Conservation (phyloP, 192 early-diverging fungal genomes). For the Backusella tarrabulga region DNA sequence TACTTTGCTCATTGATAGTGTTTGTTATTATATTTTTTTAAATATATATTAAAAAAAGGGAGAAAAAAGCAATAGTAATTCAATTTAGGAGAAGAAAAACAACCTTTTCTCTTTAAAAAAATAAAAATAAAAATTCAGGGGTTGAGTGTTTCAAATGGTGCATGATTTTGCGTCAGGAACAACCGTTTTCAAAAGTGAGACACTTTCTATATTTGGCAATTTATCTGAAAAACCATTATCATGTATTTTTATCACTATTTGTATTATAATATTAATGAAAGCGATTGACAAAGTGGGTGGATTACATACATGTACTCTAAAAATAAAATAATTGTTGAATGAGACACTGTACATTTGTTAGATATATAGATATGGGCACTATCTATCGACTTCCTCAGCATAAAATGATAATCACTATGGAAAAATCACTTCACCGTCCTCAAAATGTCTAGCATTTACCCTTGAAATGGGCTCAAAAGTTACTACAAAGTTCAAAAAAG, state of each 20-base stretch:
- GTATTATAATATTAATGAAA: background rate
- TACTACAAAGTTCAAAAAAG: no score
- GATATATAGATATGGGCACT: no score
- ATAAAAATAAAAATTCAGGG: background rate
- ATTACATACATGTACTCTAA: no score
- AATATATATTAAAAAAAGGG: background rate
- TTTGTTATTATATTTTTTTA: background rate
- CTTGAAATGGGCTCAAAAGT: no score
- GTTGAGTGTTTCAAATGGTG: background rate
- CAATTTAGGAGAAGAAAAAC: background rate
- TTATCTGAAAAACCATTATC: background rate
- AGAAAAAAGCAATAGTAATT: background rate
- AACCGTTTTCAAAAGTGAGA: background rate
- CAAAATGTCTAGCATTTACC: no score
- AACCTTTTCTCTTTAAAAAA: background rate
- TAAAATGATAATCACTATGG: background rate
- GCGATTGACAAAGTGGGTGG: no score
- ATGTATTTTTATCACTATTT: background rate
- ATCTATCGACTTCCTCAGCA: background rate
- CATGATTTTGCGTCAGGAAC: background rate
- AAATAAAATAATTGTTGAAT: no score
- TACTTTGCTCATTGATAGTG: slow-evolving; percentile 12
- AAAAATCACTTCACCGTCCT: no score
- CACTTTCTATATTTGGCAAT: background rate
- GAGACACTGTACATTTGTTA: no score